Conservation (phyloP, 1,139 yeast genomes). For the Geotrichum carabidarum region DNA sequence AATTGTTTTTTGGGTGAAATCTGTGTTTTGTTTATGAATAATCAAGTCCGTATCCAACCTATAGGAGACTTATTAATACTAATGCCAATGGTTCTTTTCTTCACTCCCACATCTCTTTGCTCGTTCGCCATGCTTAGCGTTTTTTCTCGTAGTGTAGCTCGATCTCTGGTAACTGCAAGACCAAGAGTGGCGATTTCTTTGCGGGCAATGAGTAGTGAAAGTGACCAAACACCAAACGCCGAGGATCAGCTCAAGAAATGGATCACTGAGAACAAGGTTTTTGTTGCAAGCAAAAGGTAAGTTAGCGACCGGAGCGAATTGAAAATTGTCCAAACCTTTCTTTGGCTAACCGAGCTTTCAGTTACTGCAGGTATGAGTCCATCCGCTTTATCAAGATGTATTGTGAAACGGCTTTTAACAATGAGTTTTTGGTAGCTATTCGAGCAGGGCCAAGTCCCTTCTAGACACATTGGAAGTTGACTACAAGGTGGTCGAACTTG, state of each 20-base stretch:
- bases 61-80: neutral
- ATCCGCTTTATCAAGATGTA: neutral
- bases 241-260: constrained; percentile 53
- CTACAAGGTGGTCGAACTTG: constrained; percentile 17
- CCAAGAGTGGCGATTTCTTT: neutral
- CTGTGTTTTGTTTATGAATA: neutral
- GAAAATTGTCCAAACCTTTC: neutral
- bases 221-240: neutral
- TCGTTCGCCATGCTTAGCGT: too few relatives aligned
- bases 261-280: constrained; percentile 62
- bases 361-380: constrained; percentile 13
- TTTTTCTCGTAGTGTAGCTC: too few relatives aligned
- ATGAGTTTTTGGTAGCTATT: constrained; percentile 8
- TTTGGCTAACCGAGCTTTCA: constrained; percentile 2
- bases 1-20: neutral
- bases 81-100: too few relatives aligned
- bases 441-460: constrained; percentile 16
- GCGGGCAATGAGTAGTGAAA: neutral
- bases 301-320: neutral
- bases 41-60: neutral
- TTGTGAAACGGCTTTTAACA: neutral
- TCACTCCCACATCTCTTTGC: too few relatives aligned
- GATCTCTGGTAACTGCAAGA: too few relatives aligned
- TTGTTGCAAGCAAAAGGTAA: constrained; percentile 76
- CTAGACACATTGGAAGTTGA: constrained; percentile 7